Evolutionary conservation across 225 moss, liverwort and hornwort genomes (phyloP).

Genomic region (Bryum argenteum): DNA sequence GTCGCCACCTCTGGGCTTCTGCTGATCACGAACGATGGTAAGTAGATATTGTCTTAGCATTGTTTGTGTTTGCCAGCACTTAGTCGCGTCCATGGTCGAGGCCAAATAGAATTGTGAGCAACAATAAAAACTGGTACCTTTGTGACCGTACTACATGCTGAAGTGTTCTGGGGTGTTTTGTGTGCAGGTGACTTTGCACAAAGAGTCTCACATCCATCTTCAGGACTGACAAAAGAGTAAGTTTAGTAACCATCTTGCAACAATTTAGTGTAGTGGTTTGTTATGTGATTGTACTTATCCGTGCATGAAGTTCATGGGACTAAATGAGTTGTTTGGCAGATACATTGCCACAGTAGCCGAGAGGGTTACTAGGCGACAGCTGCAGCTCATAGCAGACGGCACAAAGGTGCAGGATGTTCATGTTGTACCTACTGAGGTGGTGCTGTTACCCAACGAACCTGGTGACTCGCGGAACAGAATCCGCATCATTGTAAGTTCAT

Average conservation of each 20-base stretch:
- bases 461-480: slow-evolving; percentile 72
- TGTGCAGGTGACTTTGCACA: slow-evolving; percentile 91
- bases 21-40: slow-evolving; percentile 93
- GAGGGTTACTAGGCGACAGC: slow-evolving; percentile 78
- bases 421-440: slow-evolving; percentile 78
- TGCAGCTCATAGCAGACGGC: slow-evolving; percentile 72
- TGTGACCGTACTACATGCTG: slow-evolving; percentile 9
- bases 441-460: slow-evolving; percentile 57
- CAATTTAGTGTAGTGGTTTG: slow-evolving; percentile 7
- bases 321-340: slow-evolving; percentile 47
- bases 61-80: slow-evolving; percentile 19
- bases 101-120: background rate
- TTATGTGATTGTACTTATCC: background rate
- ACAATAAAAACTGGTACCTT: background rate
- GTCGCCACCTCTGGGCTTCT: slow-evolving; percentile 95
- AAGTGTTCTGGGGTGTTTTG: slow-evolving; percentile 19
- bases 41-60: slow-evolving; percentile 4
- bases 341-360: slow-evolving; percentile 80
- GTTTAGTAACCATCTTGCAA: slow-evolving; percentile 18
- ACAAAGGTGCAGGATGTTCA: slow-evolving; percentile 81
- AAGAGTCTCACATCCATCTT: slow-evolving; percentile 93
- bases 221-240: slow-evolving; percentile 98
- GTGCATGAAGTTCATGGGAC: slow-evolving; percentile 1
- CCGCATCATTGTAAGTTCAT: slow-evolving; percentile 72
- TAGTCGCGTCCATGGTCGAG: background rate